A percentile compares a stretch with the other conserved stretches of the same genome.
phyloP scores from a whole-genome alignment of 1,284 basidiomycete species.

The Irpex sp. region DNA sequence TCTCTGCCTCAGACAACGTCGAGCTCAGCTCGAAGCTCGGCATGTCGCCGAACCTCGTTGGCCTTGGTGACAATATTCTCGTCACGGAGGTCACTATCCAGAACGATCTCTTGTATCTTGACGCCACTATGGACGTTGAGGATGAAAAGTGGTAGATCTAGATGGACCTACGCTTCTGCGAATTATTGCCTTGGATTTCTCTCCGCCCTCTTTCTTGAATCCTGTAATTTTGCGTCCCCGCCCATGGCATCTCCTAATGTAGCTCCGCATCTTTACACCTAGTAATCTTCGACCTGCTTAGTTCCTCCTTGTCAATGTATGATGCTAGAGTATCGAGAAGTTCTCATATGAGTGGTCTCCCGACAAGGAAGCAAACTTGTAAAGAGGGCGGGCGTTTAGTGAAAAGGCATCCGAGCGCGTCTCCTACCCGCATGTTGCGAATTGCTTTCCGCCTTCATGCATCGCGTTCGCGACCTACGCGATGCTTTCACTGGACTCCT shows the following conservation, averaged over 20 bases:
- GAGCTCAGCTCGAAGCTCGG: conserved; percentile 18
- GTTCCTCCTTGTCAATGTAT: no score
- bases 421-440: conserved; percentile 5
- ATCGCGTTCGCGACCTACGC: neutral
- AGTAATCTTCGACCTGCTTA: neutral
- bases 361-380: no score
- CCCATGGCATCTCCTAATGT: neutral
- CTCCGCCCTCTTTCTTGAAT: neutral
- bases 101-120: conserved; percentile 21
- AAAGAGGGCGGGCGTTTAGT: neutral
- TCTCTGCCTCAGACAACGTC: conserved; percentile 20
- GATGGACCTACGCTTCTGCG: neutral
- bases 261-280: neutral
- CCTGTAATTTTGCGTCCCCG: neutral
- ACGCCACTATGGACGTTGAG: conserved; percentile 23
- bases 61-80: conserved; percentile 18
- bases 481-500: conserved; percentile 3
- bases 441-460: conserved; percentile 7
- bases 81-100: conserved; percentile 24
- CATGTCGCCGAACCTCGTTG: conserved; percentile 19
- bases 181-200: neutral
- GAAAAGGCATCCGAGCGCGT: neutral
- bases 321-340: no score
- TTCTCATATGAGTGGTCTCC: no score
- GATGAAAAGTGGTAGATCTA: conserved; percentile 22